These are phyloP conservation scores for Diaporthe sp. DNA, from an alignment of 2,329 filamentous ascomycete species.

Conservation along the genomic window DNA sequence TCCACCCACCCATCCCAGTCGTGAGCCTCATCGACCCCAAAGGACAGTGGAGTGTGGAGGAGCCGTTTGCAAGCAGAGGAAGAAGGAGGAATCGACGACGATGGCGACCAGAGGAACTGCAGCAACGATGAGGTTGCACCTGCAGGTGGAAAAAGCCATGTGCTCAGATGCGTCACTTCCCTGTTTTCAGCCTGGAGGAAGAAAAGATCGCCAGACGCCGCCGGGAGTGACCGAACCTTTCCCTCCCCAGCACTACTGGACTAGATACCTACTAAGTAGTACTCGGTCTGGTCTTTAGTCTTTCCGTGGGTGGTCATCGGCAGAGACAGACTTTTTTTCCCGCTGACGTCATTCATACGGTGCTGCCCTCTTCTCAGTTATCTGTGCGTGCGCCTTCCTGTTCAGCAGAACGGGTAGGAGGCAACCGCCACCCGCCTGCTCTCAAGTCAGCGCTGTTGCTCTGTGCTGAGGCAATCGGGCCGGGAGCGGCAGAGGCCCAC, in stretches of 20 bases:
- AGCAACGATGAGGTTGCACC: neutral
- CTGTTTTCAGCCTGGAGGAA: neutral
- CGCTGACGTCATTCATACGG: slow-evolving; percentile 22
- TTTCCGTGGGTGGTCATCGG: neutral
- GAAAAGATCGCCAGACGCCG: neutral
- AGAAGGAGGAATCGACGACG: too few species aligned
- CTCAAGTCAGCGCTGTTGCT: neutral
- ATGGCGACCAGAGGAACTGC: too few species aligned
- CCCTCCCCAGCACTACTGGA: neutral
- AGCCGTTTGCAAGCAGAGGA: neutral
- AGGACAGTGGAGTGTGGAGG: neutral
- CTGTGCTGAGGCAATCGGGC: slow-evolving; percentile 14
- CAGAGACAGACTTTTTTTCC: slow-evolving; percentile 2
- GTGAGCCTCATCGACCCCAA: slow-evolving; percentile 4
- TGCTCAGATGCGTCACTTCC: neutral
- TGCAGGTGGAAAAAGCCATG: neutral
- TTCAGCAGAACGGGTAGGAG: slow-evolving; percentile 7
- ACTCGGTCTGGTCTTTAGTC: neutral
- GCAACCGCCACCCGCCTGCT: neutral
- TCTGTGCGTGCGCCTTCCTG: slow-evolving; percentile 10
- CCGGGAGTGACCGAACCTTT: slow-evolving; percentile 8
- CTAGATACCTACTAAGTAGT: neutral
- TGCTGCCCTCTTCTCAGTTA: neutral
- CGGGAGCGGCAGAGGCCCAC: slow-evolving; percentile 7
- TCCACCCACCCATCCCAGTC: neutral